phyloP scores from a whole-genome alignment of 164 flowering plant genomes.

The Kalanchoe fedtschenkoi region DNA sequence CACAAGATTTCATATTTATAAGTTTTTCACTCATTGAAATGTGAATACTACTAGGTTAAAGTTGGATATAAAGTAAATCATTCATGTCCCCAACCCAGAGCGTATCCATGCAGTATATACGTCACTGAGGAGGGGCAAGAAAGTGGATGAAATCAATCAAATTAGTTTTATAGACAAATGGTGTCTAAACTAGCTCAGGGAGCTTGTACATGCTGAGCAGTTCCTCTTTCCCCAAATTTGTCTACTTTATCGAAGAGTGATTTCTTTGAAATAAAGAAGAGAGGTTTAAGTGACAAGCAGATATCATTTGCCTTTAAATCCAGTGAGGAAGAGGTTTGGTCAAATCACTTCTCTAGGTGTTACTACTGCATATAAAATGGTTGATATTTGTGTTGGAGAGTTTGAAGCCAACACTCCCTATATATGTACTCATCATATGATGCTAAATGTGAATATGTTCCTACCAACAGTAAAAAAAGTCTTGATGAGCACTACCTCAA shows the following conservation, averaged over 20 bases:
- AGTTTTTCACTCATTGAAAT: constrained; percentile 77
- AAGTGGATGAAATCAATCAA: constrained; percentile 74
- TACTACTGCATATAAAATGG: constrained; percentile 71
- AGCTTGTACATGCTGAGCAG: constrained; percentile 78
- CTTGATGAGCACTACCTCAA: no score
- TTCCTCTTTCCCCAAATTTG: constrained; percentile 42
- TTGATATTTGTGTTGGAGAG: constrained; percentile 98
- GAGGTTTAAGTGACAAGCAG: constrained; percentile 95
- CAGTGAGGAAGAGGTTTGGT: constrained; percentile 61
- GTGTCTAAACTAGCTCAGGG: constrained; percentile 85
- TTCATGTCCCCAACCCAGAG: constrained; percentile 86
- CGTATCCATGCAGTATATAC: constrained; percentile 87
- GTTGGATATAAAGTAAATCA: constrained; percentile 72
- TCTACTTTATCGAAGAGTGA: constrained; percentile 56
- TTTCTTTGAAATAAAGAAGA: constrained; percentile 65
- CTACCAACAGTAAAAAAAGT: constrained; percentile 81
- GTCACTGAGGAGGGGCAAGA: constrained; percentile 89
- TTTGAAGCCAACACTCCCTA: constrained; percentile 96
- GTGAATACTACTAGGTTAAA: constrained; percentile 79
- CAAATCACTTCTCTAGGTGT: constrained; percentile 62
- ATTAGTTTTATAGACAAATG: constrained; percentile 74
- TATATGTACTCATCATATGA: constrained; percentile 96
- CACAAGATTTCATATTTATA: no score
- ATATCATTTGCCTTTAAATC: constrained; percentile 84
- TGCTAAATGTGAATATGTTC: constrained; percentile 79